Evolutionary conservation across 441 rosid genomes (phyloP), one percentile per base, ranked within the genome.

Genomic region (Dalechampia spathulata): DNA sequence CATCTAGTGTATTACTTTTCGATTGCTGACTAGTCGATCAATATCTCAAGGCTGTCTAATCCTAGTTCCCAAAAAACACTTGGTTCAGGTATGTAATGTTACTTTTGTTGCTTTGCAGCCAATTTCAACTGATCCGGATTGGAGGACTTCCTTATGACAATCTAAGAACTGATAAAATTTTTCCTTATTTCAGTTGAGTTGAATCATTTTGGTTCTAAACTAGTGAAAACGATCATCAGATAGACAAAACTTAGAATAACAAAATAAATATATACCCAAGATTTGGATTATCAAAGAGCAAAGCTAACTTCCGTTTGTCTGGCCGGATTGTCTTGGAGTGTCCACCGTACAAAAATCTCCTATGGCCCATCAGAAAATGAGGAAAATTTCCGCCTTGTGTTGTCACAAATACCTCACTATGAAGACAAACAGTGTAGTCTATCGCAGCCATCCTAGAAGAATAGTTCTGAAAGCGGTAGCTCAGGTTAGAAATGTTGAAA

Each of bases 361-460:
- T 69, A 66, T 90, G 99, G 65, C 99, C 99, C 90, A 91, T 85
- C 68, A 95, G 83, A 73, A 94, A 86, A 80, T 94, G 99, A 66
- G 98, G 99, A 62, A 94, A 94, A 66, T 94, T 94, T 55, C 99
- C 99, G 60, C 98, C 99, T 75, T 94, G 99, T 53, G 99, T 94
- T n/a, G 99, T 94, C 71, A 94, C 99, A 79, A 94, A 94, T 38
- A 86, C 99, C 74, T 94, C 99, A 69, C 99, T 95, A 72, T 95
- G 97, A 70, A 95, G 99, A 74, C 99, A 95, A 52, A 90, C 96
- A 13, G 98, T 90, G 72, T 95, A 95, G 72, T 95, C 99, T 79
- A 95, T 86, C 0, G 99, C 99, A 58, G 99, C 99, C 98, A 90
- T 95, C 81, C 99, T 86, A 28, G 99, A 90, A 63, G 99, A 95